Base-by-base conservation (phyloP, 2,329 filamentous ascomycete species). In the Xylaria sp. region DNA sequence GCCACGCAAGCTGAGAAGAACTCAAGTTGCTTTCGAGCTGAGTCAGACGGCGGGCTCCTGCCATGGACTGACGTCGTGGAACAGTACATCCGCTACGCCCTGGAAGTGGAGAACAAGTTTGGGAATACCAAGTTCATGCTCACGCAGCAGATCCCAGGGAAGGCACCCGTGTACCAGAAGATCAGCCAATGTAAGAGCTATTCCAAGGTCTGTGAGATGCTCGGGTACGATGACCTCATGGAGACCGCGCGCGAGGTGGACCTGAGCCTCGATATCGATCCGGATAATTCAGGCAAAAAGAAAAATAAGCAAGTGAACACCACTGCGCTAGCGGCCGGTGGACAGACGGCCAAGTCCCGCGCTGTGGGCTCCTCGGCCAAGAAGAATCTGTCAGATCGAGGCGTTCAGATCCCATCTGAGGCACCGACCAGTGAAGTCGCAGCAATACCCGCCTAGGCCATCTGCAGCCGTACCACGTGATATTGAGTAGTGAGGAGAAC, bases 111-210 rank as follows among this genome's bases (percentile, higher is more conserved):
- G 78, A 98, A 99, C 80, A 90, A 90, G 71, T 96, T 91, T 80
- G 91, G 92, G 54, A 99, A 99, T 82, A 97, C 94, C 5, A 99
- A 99, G 80, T 99, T 92, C 79, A 85, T 96, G 39, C 88, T 99
- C 34, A 88, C 89, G 51, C 93, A 97, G 79, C 88, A 98, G 81
- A 89, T 98, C 28, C 94, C 94, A 0, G 94, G 94, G 18, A 97
- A 94, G 79, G 84, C 89, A 57, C 84, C 87, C 48, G 84, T 84
- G 0, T 92, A 91, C 78, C 85, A 86, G 68, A 80, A 84, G 3
- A 85, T 96, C 74, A 89, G 88, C 70, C 81, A 83, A 56, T 87
- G 87, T 69, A 94, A 91, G 81, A 91, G 87, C 74, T 97, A 98
- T 77, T 82, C 82, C 9, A 89, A 92, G 62, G 80, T 91, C 1